These are phyloP conservation scores for Cryomyces minteri DNA, from an alignment of 495 filamentous ascomycete genomes.

Conservation along the genomic window DNA sequence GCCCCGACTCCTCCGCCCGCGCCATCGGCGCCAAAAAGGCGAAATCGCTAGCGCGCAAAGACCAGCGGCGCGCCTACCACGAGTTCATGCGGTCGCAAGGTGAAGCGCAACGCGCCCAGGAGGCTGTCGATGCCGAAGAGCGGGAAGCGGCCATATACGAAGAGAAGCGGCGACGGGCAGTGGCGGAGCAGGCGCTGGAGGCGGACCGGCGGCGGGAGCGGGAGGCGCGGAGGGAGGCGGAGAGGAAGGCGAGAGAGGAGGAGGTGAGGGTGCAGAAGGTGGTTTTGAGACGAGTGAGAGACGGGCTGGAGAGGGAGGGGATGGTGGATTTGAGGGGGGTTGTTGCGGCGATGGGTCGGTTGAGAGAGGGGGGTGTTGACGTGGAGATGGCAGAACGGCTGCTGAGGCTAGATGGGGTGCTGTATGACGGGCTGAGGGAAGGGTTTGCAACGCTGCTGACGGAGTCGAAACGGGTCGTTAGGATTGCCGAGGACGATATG, in stretches of 20 bases:
- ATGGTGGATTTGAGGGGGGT: slow-evolving; percentile 14
- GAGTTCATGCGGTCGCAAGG: slow-evolving; percentile 27
- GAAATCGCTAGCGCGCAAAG: slow-evolving; percentile 25
- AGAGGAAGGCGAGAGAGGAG: slow-evolving; percentile 13
- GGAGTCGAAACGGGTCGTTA: slow-evolving; percentile 14
- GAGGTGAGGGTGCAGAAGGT: slow-evolving; percentile 16
- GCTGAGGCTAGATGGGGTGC: slow-evolving; percentile 11
- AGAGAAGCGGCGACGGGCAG: slow-evolving; percentile 21
- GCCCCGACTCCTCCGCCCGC: slow-evolving; percentile 5
- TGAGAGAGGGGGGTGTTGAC: slow-evolving; percentile 12
- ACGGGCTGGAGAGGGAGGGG: slow-evolving; percentile 11
- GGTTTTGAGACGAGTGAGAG: slow-evolving; percentile 13
- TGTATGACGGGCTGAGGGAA: slow-evolving; percentile 5
- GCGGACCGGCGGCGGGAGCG: slow-evolving; percentile 14
- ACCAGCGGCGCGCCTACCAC: slow-evolving; percentile 29
- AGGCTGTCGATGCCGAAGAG: slow-evolving; percentile 18
- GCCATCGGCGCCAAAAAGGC: slow-evolving; percentile 29
- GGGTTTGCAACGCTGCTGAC: slow-evolving; percentile 14
- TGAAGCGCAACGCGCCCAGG: slow-evolving; percentile 17
- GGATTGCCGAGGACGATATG: slow-evolving; percentile 13
- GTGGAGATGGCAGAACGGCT: slow-evolving; percentile 4
- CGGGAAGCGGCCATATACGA: slow-evolving; percentile 20
- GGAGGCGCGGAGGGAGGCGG: slow-evolving; percentile 14
- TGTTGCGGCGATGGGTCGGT: slow-evolving; percentile 9
- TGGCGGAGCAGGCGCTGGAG: slow-evolving; percentile 22